phyloP scores from a whole-genome alignment of 2,329 filamentous ascomycete genomes.

The Epichloe aotearoae region DNA sequence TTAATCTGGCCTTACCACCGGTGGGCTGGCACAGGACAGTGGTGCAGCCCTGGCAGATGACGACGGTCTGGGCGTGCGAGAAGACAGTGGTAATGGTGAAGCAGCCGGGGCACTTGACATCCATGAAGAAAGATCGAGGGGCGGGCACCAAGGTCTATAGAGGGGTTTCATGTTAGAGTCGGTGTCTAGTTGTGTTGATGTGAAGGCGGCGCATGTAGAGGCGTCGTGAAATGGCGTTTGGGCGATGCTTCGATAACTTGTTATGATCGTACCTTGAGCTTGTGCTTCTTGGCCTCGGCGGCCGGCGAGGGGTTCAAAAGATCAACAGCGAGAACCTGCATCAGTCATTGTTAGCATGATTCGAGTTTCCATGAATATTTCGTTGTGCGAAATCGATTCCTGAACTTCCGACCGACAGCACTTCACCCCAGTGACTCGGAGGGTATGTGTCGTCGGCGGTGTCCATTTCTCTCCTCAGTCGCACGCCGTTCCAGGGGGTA shows the following conservation, averaged over 20 bases:
- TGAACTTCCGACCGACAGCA: conserved; percentile 8
- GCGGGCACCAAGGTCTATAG: conserved; percentile 78
- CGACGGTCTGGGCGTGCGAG: conserved; percentile 99
- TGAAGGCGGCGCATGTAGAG: neutral
- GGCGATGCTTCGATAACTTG: conserved; percentile 5
- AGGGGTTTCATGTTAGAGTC: neutral
- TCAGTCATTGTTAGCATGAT: conserved; percentile 32
- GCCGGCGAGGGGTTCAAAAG: conserved; percentile 97
- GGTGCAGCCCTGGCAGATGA: conserved; percentile 99
- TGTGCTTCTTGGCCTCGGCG: conserved; percentile 99
- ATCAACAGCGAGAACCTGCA: conserved; percentile 98
- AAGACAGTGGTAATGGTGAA: conserved; percentile 99
- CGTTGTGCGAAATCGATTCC: neutral
- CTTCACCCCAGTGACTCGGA: conserved; percentile 7
- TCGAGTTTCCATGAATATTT: neutral
- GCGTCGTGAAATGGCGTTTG: conserved; percentile 8
- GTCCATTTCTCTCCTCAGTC: neutral
- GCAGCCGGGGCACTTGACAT: conserved; percentile 99
- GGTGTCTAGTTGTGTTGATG: conserved; percentile 1
- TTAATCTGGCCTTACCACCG: conserved; percentile 96
- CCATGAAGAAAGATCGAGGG: conserved; percentile 99
- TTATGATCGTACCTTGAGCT: conserved; percentile 76
- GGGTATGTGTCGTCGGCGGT: conserved; percentile 9
- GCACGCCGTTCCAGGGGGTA: conserved; percentile 9
- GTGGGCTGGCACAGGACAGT: conserved; percentile 99